Evolutionary conservation across 768 basidiomycete genomes (phyloP), one percentile per base, ranked within the genome.

Genomic region (Mycena galericulata): DNA sequence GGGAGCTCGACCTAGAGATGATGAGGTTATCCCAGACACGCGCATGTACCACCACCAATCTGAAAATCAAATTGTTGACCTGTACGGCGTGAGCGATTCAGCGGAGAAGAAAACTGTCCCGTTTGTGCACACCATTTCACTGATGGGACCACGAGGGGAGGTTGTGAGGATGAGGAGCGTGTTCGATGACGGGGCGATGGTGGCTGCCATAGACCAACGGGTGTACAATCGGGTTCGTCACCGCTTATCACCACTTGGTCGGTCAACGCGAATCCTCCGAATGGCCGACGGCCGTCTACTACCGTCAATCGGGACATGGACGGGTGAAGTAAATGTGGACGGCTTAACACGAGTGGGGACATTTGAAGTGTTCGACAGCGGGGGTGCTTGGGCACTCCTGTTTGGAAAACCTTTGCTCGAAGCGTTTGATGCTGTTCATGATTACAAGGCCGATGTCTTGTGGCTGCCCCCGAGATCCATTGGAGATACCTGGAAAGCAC

Each of bases 201-300:
- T 55, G 1, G n/a, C 7, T 1, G 72, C 59, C 12, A 57, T 72
- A 15, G 62, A 61, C 38, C 7, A 10, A 24, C 14, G 20, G 22
- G 38, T 55, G 17, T 72, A 60, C 49, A 22, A 57, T n/a, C 29
- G 41, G 51, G 45, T 69, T 17, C 5, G 41, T 18, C 55, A 66
- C 24, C 49, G 56, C 6, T 50, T 72, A 9, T 15, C 46, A 11
- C n/a, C 18, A 4, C 56, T 49, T 12, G 22, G 17, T 26, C 32
- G 11, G 1, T 73, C 70, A 22, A 5, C 43, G 5, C 56, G 54
- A 22, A 29, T 56, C 4, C 40, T 69, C 1, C 68, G 68, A 26
- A 72, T 72, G 71, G 71, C 71, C 27, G 50, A 72, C 26, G 68
- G 71, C 20, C 36, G 32, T 9, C 41, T 72, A 3, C 17, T 58